Percentiles rank a stretch among this genome's conserved stretches.
Evolutionary conservation across 768 basidiomycete genomes (phyloP).

Genomic region (Termitomyces sp.): DNA sequence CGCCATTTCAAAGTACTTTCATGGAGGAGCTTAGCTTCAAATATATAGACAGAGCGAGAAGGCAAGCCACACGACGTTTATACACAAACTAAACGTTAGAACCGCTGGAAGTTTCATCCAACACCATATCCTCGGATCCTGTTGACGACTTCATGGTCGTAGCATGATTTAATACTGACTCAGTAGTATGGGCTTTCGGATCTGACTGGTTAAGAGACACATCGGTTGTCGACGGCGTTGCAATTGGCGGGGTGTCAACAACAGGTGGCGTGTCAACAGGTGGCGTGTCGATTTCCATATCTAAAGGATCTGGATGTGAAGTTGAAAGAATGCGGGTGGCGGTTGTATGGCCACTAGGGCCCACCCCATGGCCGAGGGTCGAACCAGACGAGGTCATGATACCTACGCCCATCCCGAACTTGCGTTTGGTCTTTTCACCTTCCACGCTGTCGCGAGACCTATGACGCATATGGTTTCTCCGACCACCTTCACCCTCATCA

Average conservation of each 20-base stretch:
- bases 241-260: slow-evolving; percentile 14
- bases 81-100: slow-evolving; percentile 6
- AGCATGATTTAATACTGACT: neutral
- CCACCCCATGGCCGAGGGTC: slow-evolving; percentile 61
- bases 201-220: slow-evolving; percentile 14
- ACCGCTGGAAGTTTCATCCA: slow-evolving; percentile 14
- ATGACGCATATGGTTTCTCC: slow-evolving; percentile 62
- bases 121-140: slow-evolving; percentile 16
- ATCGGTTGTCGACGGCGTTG: neutral
- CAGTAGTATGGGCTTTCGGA: neutral
- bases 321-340: slow-evolving; percentile 37
- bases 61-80: neutral
- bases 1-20: neutral
- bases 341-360: slow-evolving; percentile 68
- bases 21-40: neutral
- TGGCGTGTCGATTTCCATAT: slow-evolving; percentile 41
- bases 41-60: neutral
- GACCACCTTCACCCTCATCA: slow-evolving; percentile 89
- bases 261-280: slow-evolving; percentile 20
- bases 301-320: slow-evolving; percentile 17
- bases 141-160: slow-evolving; percentile 2
- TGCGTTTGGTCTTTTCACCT: slow-evolving; percentile 36
- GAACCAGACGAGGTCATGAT: slow-evolving; percentile 60
- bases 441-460: slow-evolving; percentile 45
- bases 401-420: slow-evolving; percentile 64